These are phyloP conservation scores for Lantana camara DNA, from an alignment of 257 asterid genomes.

Conservation along the genomic window DNA sequence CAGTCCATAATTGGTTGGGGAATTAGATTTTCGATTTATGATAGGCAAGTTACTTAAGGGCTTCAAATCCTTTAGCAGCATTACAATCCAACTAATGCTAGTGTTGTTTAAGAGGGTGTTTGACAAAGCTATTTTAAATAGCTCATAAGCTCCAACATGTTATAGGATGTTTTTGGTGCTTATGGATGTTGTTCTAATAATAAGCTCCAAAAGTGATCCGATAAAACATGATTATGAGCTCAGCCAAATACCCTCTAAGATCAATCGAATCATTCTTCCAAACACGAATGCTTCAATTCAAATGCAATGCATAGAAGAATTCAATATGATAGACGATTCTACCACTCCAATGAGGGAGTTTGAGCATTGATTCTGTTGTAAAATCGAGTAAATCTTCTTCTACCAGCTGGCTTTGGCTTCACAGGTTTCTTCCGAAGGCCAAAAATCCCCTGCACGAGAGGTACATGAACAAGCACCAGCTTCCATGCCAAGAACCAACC, in stretches of 20 bases:
- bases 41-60: background rate
- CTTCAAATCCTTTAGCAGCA: conserved; percentile 9
- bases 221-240: no score
- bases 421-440: conserved; percentile 64
- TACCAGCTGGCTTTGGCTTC: conserved; percentile 66
- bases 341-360: conserved; percentile 46
- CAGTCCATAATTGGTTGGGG: background rate
- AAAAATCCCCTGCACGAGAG: conserved; percentile 90
- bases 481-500: conserved; percentile 99
- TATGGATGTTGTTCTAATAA: no score
- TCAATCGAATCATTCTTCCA: background rate
- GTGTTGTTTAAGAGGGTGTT: background rate
- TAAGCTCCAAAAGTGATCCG: no score
- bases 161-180: no score
- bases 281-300: background rate
- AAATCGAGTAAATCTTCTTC: conserved; percentile 65
- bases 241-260: no score
- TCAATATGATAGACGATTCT: conserved; percentile 3
- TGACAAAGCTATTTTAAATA: no score
- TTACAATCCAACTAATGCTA: background rate
- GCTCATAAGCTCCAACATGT: no score
- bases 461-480: conserved; percentile 92
- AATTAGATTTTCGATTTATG: background rate
- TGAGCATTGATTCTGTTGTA: conserved; percentile 59
- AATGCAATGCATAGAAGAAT: background rate